Evolutionary conservation across 371 early-diverging fungal species (phyloP).

Genomic region (Haplosporangium sp.): DNA sequence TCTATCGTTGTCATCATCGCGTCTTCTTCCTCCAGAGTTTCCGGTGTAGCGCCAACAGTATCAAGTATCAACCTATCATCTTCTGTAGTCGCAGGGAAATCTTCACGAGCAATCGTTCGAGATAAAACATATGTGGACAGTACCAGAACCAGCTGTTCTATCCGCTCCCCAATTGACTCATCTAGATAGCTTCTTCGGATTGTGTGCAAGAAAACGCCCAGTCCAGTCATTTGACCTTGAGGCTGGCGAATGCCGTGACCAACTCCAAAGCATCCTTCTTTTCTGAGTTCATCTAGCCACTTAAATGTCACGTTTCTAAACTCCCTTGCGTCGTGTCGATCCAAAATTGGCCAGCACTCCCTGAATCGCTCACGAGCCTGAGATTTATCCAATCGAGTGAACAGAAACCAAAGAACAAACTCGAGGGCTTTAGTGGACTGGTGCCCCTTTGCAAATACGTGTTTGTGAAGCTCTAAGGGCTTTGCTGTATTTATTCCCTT

Average conservation of each 20-base stretch:
- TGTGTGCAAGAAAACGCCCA: slow-evolving; percentile 45
- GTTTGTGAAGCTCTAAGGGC: slow-evolving; percentile 35
- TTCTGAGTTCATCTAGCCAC: slow-evolving; percentile 58
- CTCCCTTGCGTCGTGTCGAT: slow-evolving; percentile 45
- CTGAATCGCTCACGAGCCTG: slow-evolving; percentile 39
- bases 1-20: slow-evolving; percentile 8
- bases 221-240: neutral
- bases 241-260: slow-evolving; percentile 23
- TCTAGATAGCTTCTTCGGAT: slow-evolving; percentile 51
- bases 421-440: slow-evolving; percentile 54
- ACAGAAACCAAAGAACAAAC: slow-evolving; percentile 55
- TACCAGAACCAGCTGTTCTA: slow-evolving; percentile 49
- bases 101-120: slow-evolving; percentile 4
- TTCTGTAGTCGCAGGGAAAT: neutral
- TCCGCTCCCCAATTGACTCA: slow-evolving; percentile 49
- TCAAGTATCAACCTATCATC: slow-evolving; percentile 5
- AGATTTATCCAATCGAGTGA: slow-evolving; percentile 25
- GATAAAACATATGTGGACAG: slow-evolving; percentile 46
- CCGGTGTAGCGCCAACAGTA: slow-evolving; percentile 14
- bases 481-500: slow-evolving; percentile 13
- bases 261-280: slow-evolving; percentile 48
- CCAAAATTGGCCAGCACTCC: slow-evolving; percentile 56
- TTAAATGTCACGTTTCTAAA: slow-evolving; percentile 56
- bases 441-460: slow-evolving; percentile 41
- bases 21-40: slow-evolving; percentile 12